Base-by-base conservation (phyloP, 2,329 filamentous ascomycete species). In the Aspergillus tanneri region DNA sequence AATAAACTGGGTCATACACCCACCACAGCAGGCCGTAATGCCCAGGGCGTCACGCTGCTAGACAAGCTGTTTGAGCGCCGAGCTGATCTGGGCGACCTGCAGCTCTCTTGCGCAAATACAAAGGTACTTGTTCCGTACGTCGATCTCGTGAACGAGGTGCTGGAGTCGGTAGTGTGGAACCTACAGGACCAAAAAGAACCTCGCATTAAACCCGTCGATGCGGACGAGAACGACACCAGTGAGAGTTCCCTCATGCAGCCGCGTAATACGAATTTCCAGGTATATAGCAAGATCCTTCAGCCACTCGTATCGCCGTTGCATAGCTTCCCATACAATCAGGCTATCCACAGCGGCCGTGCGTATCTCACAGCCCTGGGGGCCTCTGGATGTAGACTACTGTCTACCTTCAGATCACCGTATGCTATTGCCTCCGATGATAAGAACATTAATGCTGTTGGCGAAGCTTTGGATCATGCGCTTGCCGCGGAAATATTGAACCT, bases 101-200 rank as follows among this genome's bases (percentile, higher is more conserved):
- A 46, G 35, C 35, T 46, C n/a, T 30, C 43, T 3, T 46, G 43
- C 16, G 43, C 43, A 19, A 46, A 46, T 16, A 39, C 35, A n/a
- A 39, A 46, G 5, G 35, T 34, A 2, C n/a, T 39, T 2, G 21
- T 46, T 14, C 43, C 43, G 9, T 46, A 46, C 19, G 23, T 46
- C 14, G 43, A 39, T 16, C 9, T 46, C 12, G 43, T 32, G 3
- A 21, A 14, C 5, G 43, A 46, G 6, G 35, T 16, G 3, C 34
- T 46, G 1, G 43, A 46, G 34, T 21, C 14, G 16, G 11, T 43
- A n/a, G 24, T 43, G 11, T 12, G 9, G 19, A n/a, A 23, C 10
- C 12, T 6, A 16, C 40, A 34, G 14, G 7, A 22, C 27, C 40
- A 3, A 41, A 9, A 25, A n/a, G 8, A 7, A 7, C 12, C 39